A percentile compares a stretch with the other conserved stretches of the same genome.
phyloP scores from a whole-genome alignment of 2,329 filamentous ascomycete species.

The Fusarium siculi region DNA sequence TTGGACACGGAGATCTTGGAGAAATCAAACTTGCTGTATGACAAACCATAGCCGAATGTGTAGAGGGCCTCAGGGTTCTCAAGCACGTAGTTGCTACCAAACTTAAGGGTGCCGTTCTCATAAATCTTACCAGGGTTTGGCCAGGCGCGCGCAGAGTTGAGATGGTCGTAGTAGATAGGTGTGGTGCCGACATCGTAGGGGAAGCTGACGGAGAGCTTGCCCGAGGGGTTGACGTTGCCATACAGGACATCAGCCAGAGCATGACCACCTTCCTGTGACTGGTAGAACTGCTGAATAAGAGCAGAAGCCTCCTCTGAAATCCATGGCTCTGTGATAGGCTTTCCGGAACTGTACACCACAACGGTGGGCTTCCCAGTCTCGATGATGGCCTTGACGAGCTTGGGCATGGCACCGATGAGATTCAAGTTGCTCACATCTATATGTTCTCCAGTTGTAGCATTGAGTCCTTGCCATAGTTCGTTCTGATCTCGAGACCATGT shows the following conservation, averaged over 20 bases:
- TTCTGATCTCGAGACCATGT: constrained; percentile 80
- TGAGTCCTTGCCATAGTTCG: constrained; percentile 76
- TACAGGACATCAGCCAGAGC: constrained; percentile 74
- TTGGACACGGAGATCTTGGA: constrained; percentile 62
- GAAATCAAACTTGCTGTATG: constrained; percentile 73
- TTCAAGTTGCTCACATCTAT: constrained; percentile 72
- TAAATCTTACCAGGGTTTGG: constrained; percentile 64
- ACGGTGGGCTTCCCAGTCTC: constrained; percentile 74
- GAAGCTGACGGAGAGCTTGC: constrained; percentile 74
- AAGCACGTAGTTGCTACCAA: constrained; percentile 74
- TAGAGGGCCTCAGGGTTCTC: constrained; percentile 69
- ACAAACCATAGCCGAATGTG: constrained; percentile 72
- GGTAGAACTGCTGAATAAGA: constrained; percentile 80
- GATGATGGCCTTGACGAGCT: constrained; percentile 73
- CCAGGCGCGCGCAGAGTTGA: constrained; percentile 70
- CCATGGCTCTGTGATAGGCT: constrained; percentile 79
- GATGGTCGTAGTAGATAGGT: constrained; percentile 77
- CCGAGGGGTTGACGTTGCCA: constrained; percentile 72
- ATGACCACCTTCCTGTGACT: constrained; percentile 73
- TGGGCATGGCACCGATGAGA: constrained; percentile 76
- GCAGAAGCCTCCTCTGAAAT: constrained; percentile 72
- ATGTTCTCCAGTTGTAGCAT: constrained; percentile 80
- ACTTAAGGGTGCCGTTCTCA: constrained; percentile 69
- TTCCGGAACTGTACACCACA: constrained; percentile 75
- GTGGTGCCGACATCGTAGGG: constrained; percentile 73